Conservation (phyloP, 371 early-diverging fungal species). For the Thermomucor indicae-seudaticae region DNA sequence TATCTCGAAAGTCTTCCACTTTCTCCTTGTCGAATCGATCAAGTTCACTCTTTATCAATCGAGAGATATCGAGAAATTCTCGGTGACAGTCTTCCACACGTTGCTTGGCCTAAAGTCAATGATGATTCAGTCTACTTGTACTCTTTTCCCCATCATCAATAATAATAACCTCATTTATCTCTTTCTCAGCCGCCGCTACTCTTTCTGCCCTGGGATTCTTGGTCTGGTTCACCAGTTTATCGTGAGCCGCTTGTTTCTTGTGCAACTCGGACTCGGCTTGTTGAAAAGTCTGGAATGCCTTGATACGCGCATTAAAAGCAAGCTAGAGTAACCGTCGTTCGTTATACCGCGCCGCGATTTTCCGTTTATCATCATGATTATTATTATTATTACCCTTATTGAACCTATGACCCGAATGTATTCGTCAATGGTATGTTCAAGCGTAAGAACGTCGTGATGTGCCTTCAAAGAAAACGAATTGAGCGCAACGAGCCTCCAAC, state of each 20-base stretch:
- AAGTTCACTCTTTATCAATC: conserved; percentile 69
- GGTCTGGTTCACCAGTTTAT: conserved; percentile 55
- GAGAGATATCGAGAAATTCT: conserved; percentile 74
- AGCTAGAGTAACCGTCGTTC: conserved; percentile 25
- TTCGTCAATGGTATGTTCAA: conserved; percentile 82
- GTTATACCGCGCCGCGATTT: background rate
- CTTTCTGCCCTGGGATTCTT: conserved; percentile 61
- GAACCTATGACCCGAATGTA: conserved; percentile 86
- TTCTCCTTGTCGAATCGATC: conserved; percentile 85
- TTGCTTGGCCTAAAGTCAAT: conserved; percentile 39
- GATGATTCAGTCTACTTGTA: background rate
- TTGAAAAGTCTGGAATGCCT: conserved; percentile 70
- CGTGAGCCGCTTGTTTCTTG: conserved; percentile 55
- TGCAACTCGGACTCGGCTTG: conserved; percentile 62
- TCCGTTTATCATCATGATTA: background rate
- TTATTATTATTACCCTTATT: conserved; percentile 55
- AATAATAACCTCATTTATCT: conserved; percentile 56
- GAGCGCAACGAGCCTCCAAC: conserved; percentile 5
- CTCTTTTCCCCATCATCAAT: background rate
- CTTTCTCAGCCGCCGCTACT: conserved; percentile 54
- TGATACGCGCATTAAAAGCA: conserved; percentile 73
- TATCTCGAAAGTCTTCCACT: conserved; percentile 76
- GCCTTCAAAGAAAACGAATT: conserved; percentile 23
- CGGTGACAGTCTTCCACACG: conserved; percentile 49
- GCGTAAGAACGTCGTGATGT: conserved; percentile 65